Evolutionary conservation across 192 early-diverging fungal species (phyloP).

Genomic region (Chytriomyces confervae): DNA sequence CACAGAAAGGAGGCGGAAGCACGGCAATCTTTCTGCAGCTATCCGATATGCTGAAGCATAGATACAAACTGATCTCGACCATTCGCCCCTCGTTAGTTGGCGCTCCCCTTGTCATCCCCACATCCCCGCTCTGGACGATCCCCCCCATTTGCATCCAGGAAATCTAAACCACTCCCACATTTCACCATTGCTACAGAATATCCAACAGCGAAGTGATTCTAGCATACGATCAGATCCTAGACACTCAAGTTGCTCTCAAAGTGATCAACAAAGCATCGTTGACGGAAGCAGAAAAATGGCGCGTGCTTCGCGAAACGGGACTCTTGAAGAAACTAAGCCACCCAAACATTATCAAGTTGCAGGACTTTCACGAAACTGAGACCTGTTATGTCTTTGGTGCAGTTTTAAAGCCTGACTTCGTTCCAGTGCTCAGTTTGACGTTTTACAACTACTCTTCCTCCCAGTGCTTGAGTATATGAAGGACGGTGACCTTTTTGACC

Average conservation of each 20-base stretch:
- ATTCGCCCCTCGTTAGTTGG: neutral
- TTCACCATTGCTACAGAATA: neutral
- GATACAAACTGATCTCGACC: constrained; percentile 1
- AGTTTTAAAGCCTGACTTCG: no score
- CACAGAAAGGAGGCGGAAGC: no score
- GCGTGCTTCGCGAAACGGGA: constrained; percentile 85
- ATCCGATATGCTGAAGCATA: neutral
- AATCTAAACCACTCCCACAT: no score
- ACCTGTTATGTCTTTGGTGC: constrained; percentile 82
- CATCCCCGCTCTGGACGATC: no score
- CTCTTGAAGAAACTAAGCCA: constrained; percentile 84
- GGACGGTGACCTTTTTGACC: constrained; percentile 92
- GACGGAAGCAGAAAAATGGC: constrained; percentile 61
- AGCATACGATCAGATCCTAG: neutral
- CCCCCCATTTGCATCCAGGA: no score
- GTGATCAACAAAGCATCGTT: neutral
- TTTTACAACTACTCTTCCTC: no score
- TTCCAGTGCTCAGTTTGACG: no score
- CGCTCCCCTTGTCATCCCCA: no score
- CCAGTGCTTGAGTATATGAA: constrained; percentile 80
- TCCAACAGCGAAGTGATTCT: constrained; percentile 12
- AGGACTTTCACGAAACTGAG: constrained; percentile 77
- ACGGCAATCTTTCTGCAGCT: neutral
- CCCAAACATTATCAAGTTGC: constrained; percentile 74
- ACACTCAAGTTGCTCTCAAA: constrained; percentile 13